Base-by-base conservation (phyloP, 2,329 filamentous ascomycete genomes). In the Delphinella strobiligena region DNA sequence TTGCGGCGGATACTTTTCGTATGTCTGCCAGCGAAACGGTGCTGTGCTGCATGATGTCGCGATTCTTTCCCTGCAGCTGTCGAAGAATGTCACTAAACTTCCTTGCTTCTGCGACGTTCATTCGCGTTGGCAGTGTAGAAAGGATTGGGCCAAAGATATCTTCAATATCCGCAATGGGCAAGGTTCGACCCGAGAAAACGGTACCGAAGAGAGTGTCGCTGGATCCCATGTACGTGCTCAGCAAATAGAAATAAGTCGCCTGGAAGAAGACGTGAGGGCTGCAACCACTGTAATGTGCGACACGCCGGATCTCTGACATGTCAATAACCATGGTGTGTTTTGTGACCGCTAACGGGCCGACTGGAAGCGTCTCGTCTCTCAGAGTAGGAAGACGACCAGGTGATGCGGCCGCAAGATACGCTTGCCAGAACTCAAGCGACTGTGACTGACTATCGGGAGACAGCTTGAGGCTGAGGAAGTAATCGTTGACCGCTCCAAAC, bases 131-230 rank as follows among this genome's bases (percentile, higher is more conserved):
- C 5, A 91, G 60, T 0, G 83, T 81, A 1, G 78, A 67, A 37
- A 95, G 77, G 50, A 82, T 91, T 8, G 88, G 88, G 0, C 88
- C 88, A 41, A 89, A 66, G 3, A 88, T 72, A 1, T 72, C 64
- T 46, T 93, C 85, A 24, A 93, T 75, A 0, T 70, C 74, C 3
- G 68, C 54, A 2, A 94, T 55, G 0, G 83, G 74, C n/a, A 87
- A 58, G 1, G 81, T 85, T 40, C 88, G 72, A 2, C 87, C 87
- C 8, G 87, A 93, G 10, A 82, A 82, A 3, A 94, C 83, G 1
- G 77, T 80, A 1, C 88, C 88, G 30, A 93, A 72, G 0, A 78
- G 66, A 1, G 88, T 63, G 53, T 94, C 84, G 0, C 67, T 55
- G 1, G 62, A 65, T 2, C 81, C 83, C 2, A 74, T 56, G 42